Base-by-base conservation (phyloP, 1,284 basidiomycete genomes). In the Ganoderma boninense region DNA sequence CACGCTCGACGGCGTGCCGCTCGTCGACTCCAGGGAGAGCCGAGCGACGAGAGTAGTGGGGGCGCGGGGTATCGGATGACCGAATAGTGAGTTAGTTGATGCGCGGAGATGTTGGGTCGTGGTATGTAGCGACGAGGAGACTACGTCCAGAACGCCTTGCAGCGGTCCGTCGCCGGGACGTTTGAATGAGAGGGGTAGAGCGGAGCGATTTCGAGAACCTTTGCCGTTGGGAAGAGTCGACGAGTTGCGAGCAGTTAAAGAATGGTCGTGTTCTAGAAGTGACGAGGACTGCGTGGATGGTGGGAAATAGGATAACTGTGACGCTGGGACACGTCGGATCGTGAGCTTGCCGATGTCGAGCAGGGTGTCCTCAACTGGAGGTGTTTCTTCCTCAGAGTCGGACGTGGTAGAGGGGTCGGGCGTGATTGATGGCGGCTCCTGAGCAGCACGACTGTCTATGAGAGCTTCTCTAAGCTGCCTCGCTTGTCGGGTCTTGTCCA, bases 401-500 rank as follows among this genome's bases (percentile, higher is more conserved):
- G 59, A 49, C 11, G 26, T 35, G n/a, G 29, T 38, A 72, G 65
- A 3, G 67, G 67, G 46, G 38, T 52, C 43, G 35, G 60, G 26
- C 26, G 42, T 46, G n/a, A 62, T n/a, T 23, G 42, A 32, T 42
- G 26, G 54, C 43, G 32, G 54, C 13, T 44, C 56, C 13, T 13
- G 40, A 18, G 23, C 23, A 7, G 5, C 71, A 29, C 29, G 60
- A 26, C 40, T 56, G 60, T 71, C 66, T 64, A 65, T 61, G 35
- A 73, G 46, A 65, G 69, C 66, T 35, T 56, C 49, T 64, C 70
- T 71, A 60, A 79, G 68, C 18, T 79, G 74, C 64, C 76, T 80
- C 59, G 80, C 75, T 35, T 80, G 80, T 23, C 79, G 77, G 46
- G 82, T 78, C 67, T 80, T 82, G 74, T 85, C 80, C 38, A 92